Base-by-base conservation (phyloP, 768 basidiomycete species). In the Serendipita sp. region DNA sequence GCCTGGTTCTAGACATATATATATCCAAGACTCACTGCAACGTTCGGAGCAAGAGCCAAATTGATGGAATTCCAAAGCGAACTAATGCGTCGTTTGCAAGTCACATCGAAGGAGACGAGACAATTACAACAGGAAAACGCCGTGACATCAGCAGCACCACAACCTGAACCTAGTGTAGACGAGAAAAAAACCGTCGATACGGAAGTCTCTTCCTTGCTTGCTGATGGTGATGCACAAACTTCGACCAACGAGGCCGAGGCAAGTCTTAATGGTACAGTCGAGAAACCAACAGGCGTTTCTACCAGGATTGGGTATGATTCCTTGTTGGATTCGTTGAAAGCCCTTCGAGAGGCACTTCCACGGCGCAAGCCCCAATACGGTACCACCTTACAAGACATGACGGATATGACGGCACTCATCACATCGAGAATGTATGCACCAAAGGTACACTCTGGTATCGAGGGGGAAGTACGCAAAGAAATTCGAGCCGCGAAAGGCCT, bases 381-480 rank as follows among this genome's bases (percentile, higher is more conserved):
- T 3, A n/a, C 55, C 16, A 60, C 55, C 5, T 60, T 60, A 29
- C 55, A 60, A 37, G 55, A 60, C 36, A 60, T 60, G 55, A 33
- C 27, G 16, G 55, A 60, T 36, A 60, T 60, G 55, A 60, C 55
- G 29, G 55, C 55, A 27, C 36, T 60, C 27, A 60, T 60, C 36
- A 37, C 55, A 10, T 60, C 55, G 55, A 60, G 34, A 23, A 60
- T 60, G 55, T 60, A 60, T 37, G 55, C 55, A 1, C 55, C 55
- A 3, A 60, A 33, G 55, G 55, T 60, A 8, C 55, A 60, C 36
- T 60, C 55, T 4, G 29, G 29, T 34, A 60, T 60, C n/a, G 55
- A 60, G n/a, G 55, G 55, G 27, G 55, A 60, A 37, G 55, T 60
- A 36, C 27, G 55, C n/a, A 60, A 60, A 37, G 55, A 60, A 37